Evolutionary conservation across 2,329 filamentous ascomycete species (phyloP).

Genomic region (Alternaria panax): DNA sequence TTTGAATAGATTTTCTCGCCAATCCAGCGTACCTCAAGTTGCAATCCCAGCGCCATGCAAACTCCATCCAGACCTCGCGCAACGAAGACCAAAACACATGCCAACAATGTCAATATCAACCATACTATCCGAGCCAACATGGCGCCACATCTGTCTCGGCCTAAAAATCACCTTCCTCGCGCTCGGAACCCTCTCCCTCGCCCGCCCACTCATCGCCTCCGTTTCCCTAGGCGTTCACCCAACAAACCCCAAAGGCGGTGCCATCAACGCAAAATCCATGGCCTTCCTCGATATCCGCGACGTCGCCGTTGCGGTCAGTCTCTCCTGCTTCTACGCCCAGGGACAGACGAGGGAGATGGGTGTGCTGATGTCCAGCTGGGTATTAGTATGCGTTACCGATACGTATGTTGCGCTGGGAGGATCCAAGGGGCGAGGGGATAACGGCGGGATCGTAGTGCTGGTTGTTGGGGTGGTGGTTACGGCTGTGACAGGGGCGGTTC

Average conservation of each 20-base stretch:
- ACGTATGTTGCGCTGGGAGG: neutral
- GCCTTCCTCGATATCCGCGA: constrained; percentile 19
- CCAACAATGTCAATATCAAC: neutral
- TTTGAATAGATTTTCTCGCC: neutral
- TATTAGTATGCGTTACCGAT: neutral
- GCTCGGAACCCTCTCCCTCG: constrained; percentile 5
- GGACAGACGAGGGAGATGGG: neutral
- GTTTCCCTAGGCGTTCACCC: constrained; percentile 3
- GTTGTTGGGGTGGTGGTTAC: neutral
- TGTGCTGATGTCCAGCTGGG: neutral
- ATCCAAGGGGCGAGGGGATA: neutral
- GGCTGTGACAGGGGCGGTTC: neutral
- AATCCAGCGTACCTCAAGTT: neutral
- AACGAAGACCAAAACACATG: no score
- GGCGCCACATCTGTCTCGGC: constrained; percentile 13
- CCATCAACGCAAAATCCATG: constrained; percentile 11
- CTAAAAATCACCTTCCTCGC: constrained; percentile 11
- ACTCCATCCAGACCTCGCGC: no score
- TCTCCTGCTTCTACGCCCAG: constrained; percentile 1
- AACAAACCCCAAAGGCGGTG: constrained; percentile 7
- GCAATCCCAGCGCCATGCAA: neutral
- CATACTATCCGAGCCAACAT: neutral
- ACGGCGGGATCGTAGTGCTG: neutral
- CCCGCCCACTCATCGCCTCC: neutral
- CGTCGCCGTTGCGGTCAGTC: neutral